These are phyloP conservation scores for Lotmaria passim DNA, from an alignment of 208 protist species.

Conservation along the genomic window DNA sequence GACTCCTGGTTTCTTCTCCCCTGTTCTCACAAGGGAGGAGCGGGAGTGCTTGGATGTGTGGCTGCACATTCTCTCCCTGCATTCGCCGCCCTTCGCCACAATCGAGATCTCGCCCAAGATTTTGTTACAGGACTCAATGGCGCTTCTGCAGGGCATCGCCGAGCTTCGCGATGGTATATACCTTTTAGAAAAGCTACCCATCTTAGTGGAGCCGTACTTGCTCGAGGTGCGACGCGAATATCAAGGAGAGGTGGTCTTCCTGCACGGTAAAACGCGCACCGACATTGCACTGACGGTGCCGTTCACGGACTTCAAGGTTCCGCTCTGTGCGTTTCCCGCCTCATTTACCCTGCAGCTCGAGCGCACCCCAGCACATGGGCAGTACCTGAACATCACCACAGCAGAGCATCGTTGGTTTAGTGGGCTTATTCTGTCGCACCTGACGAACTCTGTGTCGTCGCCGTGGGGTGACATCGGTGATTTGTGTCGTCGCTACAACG, in stretches of 20 bases:
- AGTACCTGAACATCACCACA: constrained; percentile 43
- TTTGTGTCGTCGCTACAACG: constrained; percentile 61
- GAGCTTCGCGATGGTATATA: constrained; percentile 62
- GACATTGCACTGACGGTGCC: constrained; percentile 50
- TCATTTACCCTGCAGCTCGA: constrained; percentile 66
- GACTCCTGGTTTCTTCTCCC: constrained; percentile 41
- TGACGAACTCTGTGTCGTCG: constrained; percentile 54
- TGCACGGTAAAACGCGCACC: constrained; percentile 57
- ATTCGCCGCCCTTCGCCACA: constrained; percentile 30
- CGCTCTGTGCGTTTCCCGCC: constrained; percentile 38
- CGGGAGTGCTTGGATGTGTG: constrained; percentile 62
- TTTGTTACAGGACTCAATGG: constrained; percentile 62
- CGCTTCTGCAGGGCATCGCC: constrained; percentile 45
- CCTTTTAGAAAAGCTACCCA: constrained; percentile 41
- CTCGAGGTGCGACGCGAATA: constrained; percentile 59
- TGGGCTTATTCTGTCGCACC: constrained; percentile 57
- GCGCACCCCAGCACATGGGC: constrained; percentile 1
- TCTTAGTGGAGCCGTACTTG: constrained; percentile 41
- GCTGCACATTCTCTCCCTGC: constrained; percentile 45
- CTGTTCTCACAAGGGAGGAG: constrained; percentile 47
- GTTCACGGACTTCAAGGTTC: constrained; percentile 36
- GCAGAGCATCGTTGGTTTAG: constrained; percentile 83
- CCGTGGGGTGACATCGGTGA: constrained; percentile 76
- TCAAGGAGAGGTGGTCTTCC: constrained; percentile 52
- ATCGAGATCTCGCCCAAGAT: constrained; percentile 44